Percentiles rank a stretch among this genome's conserved stretches.
Evolutionary conservation across 2,329 filamentous ascomycete genomes (phyloP).

Genomic region (Penicillium sumatraense): DNA sequence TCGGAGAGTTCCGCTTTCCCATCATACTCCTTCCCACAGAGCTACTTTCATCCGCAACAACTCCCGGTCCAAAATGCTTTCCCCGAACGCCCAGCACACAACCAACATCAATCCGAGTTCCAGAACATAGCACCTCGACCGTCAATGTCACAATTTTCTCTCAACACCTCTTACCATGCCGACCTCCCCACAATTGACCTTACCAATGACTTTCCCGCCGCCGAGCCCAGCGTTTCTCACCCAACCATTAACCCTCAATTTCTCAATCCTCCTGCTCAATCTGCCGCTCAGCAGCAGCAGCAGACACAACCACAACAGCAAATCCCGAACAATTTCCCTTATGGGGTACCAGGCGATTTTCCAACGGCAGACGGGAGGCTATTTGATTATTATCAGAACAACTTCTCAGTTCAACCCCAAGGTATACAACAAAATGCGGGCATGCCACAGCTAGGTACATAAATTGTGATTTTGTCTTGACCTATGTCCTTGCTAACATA

Average conservation of each 20-base stretch:
- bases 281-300: slow-evolving; percentile 25
- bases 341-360: slow-evolving; percentile 30
- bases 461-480: background rate
- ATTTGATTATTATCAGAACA: slow-evolving; percentile 35
- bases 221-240: slow-evolving; percentile 27
- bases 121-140: slow-evolving; percentile 21
- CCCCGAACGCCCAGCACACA: slow-evolving; percentile 21
- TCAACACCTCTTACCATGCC: slow-evolving; percentile 32
- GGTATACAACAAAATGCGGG: background rate
- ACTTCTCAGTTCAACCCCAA: slow-evolving; percentile 29
- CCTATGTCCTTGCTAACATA: background rate
- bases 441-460: slow-evolving; percentile 6
- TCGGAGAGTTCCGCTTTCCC: slow-evolving; percentile 39
- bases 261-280: slow-evolving; percentile 34
- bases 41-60: slow-evolving; percentile 37
- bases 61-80: slow-evolving; percentile 34
- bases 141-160: slow-evolving; percentile 30
- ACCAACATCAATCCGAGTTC: slow-evolving; percentile 27
- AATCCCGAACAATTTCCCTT: slow-evolving; percentile 35
- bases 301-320: slow-evolving; percentile 25
- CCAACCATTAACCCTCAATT: slow-evolving; percentile 48
- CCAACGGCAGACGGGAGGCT: slow-evolving; percentile 31
- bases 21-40: slow-evolving; percentile 36
- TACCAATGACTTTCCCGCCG: slow-evolving; percentile 34
- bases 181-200: slow-evolving; percentile 35